phyloP scores from a whole-genome alignment of 1,139 yeast genomes.

The Candida tropicalis region DNA sequence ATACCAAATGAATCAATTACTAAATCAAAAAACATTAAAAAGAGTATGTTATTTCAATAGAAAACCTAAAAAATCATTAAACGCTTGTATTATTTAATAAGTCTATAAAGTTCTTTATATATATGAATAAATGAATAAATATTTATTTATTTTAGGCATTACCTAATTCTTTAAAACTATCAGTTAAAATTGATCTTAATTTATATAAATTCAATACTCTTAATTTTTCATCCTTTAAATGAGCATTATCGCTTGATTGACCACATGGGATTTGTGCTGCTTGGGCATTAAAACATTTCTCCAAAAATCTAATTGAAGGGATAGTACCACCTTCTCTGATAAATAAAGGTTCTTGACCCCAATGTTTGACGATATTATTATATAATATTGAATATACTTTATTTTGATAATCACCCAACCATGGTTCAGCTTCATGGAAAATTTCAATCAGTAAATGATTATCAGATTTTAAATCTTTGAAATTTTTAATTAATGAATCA shows the following conservation, averaged over 20 bases:
- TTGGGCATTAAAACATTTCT: slow-evolving; percentile 77
- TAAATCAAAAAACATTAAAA: slow-evolving; percentile 4
- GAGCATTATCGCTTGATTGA: slow-evolving; percentile 93
- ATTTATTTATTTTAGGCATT: not conserved
- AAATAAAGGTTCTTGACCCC: slow-evolving; percentile 76
- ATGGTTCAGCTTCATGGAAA: slow-evolving; percentile 89
- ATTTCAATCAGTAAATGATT: slow-evolving; percentile 64
- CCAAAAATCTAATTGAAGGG: slow-evolving; percentile 85
- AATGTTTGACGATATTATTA: slow-evolving; percentile 58
- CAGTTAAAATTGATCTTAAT: slow-evolving; percentile 65
- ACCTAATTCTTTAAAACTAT: slow-evolving; percentile 49
- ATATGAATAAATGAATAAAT: too few relatives aligned
- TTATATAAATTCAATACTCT: slow-evolving; percentile 78
- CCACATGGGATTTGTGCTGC: slow-evolving; percentile 98
- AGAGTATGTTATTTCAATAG: slow-evolving; percentile 16
- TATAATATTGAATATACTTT: slow-evolving; percentile 67
- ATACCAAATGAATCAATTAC: slow-evolving; percentile 12
- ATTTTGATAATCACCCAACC: slow-evolving; percentile 88
- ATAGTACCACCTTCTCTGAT: slow-evolving; percentile 97
- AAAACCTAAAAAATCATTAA: slow-evolving; percentile 5
- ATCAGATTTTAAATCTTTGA: slow-evolving; percentile 48
- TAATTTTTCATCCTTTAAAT: slow-evolving; percentile 82
- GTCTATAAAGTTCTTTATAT: not conserved
- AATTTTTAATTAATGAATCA: slow-evolving; percentile 40
- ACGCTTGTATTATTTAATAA: slow-evolving; percentile 14